Evolutionary conservation across 2,329 filamentous ascomycete genomes (phyloP).

Genomic region (Graphilbum ipis-grandicollis): DNA sequence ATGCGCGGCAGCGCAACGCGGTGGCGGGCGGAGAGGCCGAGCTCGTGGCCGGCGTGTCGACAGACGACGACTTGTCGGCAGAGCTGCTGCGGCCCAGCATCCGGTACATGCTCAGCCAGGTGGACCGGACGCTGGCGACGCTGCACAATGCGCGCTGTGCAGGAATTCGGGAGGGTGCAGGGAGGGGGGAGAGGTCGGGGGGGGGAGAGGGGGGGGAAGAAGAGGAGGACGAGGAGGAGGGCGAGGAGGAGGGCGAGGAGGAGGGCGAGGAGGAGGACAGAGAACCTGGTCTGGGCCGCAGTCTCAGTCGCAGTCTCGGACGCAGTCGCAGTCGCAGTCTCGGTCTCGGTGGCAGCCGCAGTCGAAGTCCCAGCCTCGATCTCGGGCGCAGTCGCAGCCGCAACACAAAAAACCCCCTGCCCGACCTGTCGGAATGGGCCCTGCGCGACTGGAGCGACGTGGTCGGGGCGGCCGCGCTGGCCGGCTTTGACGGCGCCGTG

Average conservation of each 20-base stretch:
- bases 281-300: no score
- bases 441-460: constrained; percentile 75
- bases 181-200: no score
- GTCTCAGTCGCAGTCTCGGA: no score
- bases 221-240: no score
- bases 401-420: not conserved
- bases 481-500: constrained; percentile 47
- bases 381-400: no score
- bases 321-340: no score
- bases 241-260: no score
- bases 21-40: not conserved
- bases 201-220: no score
- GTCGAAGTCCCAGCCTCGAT: no score
- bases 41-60: constrained; percentile 27
- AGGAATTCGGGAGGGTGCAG: no score
- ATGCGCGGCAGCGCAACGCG: not conserved
- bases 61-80: constrained; percentile 53
- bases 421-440: constrained; percentile 15
- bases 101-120: constrained; percentile 48
- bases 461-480: constrained; percentile 58
- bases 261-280: no score
- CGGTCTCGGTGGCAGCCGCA: no score
- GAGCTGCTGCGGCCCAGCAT: constrained; percentile 49
- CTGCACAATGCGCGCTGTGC: constrained; percentile 51
- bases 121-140: constrained; percentile 53